A percentile compares a stretch with the other conserved stretches of the same genome.
Conservation (phyloP, 306 rosid genomes). For the Potentilla sterilis region DNA sequence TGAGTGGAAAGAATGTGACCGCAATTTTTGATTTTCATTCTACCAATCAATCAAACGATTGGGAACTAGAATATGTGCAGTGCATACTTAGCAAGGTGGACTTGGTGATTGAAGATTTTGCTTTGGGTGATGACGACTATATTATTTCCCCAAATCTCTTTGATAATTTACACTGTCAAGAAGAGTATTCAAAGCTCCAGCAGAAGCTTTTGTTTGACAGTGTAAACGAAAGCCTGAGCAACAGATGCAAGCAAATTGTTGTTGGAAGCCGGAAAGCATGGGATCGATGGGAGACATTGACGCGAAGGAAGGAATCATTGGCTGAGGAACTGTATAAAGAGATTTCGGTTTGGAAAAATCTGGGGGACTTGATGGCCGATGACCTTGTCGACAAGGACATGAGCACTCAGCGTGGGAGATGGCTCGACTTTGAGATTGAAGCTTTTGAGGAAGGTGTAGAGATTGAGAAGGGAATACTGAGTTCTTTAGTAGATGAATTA, state of each 20-base stretch:
- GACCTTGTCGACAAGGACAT: constrained; percentile 74
- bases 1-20: constrained; percentile 29
- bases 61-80: constrained; percentile 64
- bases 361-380: constrained; percentile 66
- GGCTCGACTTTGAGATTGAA: constrained; percentile 67
- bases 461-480: constrained; percentile 51
- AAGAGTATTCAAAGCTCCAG: constrained; percentile 41
- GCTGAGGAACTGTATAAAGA: constrained; percentile 62
- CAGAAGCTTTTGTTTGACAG: constrained; percentile 64
- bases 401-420: constrained; percentile 69
- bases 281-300: constrained; percentile 40
- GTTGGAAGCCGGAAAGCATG: constrained; percentile 52
- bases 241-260: constrained; percentile 39
- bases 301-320: constrained; percentile 43
- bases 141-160: constrained; percentile 55
- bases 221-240: constrained; percentile 52
- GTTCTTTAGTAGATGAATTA: constrained; percentile 56
- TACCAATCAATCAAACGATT: constrained; percentile 37
- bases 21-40: constrained; percentile 22
- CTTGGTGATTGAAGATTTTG: constrained; percentile 49
- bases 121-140: constrained; percentile 32
- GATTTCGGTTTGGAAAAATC: constrained; percentile 51
- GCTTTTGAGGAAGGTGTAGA: constrained; percentile 61
- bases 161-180: constrained; percentile 48
- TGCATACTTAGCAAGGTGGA: constrained; percentile 51